Percentiles rank a stretch among this genome's conserved stretches.
These are phyloP conservation scores for Curvularia eragrostidis DNA, from an alignment of 2,329 filamentous ascomycete genomes.

Conservation along the genomic window DNA sequence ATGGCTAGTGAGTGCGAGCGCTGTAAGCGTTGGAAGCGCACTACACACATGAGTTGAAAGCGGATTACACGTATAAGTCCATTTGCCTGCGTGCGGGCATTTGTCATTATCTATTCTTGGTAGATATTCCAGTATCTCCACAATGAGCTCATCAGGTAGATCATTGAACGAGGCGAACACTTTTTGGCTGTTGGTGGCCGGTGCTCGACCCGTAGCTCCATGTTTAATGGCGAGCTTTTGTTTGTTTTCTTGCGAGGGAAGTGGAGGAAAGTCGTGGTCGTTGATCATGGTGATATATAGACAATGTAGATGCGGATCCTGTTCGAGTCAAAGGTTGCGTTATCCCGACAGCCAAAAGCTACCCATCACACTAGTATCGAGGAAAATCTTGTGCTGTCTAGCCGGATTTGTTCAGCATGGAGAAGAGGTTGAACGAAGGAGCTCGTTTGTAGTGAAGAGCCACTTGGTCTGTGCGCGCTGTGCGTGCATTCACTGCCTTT, in stretches of 20 bases:
- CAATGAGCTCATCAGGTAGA: slow-evolving; percentile 40
- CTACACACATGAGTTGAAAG: no score
- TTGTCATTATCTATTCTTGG: slow-evolving; percentile 29
- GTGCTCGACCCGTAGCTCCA: not conserved
- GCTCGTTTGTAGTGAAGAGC: no score
- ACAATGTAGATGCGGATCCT: no score
- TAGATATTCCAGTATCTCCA: slow-evolving; percentile 34
- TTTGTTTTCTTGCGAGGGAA: slow-evolving; percentile 22
- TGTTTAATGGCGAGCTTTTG: not conserved
- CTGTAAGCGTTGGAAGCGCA: slow-evolving; percentile 26
- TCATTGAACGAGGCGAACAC: slow-evolving; percentile 22
- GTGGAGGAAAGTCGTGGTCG: slow-evolving; percentile 29
- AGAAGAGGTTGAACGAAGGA: not conserved
- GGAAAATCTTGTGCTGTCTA: not conserved
- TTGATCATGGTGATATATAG: slow-evolving; percentile 23
- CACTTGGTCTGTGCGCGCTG: no score
- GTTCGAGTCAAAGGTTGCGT: not conserved
- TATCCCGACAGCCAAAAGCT: not conserved
- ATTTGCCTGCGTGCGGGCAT: no score
- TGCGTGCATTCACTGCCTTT: no score
- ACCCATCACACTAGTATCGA: not conserved
- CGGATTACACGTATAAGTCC: no score
- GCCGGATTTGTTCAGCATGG: not conserved
- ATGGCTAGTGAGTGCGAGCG: slow-evolving; percentile 32
- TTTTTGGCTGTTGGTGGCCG: not conserved